Percentiles rank a stretch among this genome's conserved stretches.
These are phyloP conservation scores for Microbotryum lychnidis-dioicae DNA, from an alignment of 1,284 basidiomycete genomes.

Conservation along the genomic window DNA sequence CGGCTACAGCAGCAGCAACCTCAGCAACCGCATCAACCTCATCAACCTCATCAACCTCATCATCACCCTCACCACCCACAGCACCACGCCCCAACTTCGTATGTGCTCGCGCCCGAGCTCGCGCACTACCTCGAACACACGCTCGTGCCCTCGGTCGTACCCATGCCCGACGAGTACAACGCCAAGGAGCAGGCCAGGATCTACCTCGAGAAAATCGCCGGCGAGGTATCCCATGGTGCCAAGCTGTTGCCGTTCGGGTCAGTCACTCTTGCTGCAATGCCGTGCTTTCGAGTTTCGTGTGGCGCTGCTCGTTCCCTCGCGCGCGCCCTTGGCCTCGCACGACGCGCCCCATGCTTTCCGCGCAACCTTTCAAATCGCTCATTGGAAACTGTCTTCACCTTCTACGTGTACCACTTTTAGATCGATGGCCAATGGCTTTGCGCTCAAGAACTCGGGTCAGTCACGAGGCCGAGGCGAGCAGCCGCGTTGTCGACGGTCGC, in stretches of 20 bases:
- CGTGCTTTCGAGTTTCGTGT: background rate
- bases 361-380: too few relatives aligned
- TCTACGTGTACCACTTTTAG: background rate
- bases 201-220: slow-evolving; percentile 85
- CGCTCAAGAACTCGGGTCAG: slow-evolving; percentile 84
- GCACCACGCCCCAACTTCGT: background rate
- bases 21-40: too few relatives aligned
- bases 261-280: slow-evolving; percentile 42
- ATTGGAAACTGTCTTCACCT: background rate
- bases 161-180: slow-evolving; percentile 71
- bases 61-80: too few relatives aligned
- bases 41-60: too few relatives aligned
- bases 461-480: slow-evolving; percentile 14
- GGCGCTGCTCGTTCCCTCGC: too few relatives aligned
- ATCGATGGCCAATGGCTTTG: slow-evolving; percentile 79
- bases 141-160: slow-evolving; percentile 79
- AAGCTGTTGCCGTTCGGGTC: slow-evolving; percentile 81
- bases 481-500: too few relatives aligned
- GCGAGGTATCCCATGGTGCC: slow-evolving; percentile 85
- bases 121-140: slow-evolving; percentile 22
- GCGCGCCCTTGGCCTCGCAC: too few relatives aligned
- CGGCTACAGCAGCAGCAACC: too few relatives aligned
- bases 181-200: slow-evolving; percentile 93
- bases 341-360: too few relatives aligned
- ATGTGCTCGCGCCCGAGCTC: slow-evolving; percentile 19